phyloP scores from a whole-genome alignment of 192 early-diverging fungal species.

The Dispira simplex region DNA sequence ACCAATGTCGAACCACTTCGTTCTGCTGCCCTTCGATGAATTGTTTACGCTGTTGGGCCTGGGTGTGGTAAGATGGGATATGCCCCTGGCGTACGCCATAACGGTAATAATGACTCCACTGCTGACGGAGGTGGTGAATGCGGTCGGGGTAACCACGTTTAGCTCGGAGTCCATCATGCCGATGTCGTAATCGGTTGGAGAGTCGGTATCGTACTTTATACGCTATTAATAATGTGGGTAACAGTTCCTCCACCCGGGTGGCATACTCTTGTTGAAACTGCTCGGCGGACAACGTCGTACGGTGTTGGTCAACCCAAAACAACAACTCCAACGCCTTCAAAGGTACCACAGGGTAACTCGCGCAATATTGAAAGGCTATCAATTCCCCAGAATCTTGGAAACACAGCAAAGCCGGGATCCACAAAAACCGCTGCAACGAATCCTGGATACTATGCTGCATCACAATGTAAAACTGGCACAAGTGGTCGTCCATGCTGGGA shows the following conservation, averaged over 20 bases:
- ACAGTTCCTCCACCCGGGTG: neutral
- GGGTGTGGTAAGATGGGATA: neutral
- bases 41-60: neutral
- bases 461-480: neutral
- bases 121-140: neutral
- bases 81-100: neutral
- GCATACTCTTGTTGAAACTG: neutral
- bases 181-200: neutral
- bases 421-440: neutral
- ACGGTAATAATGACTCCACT: neutral
- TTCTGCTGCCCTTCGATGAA: neutral
- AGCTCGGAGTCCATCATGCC: neutral
- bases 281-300: neutral
- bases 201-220: neutral
- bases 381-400: neutral
- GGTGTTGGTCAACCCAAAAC: neutral
- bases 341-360: neutral
- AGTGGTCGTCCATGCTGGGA: too few relatives aligned
- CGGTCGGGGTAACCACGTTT: neutral
- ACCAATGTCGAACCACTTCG: neutral
- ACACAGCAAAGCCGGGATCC: neutral
- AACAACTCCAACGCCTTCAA: neutral
- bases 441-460: neutral
- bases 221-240: neutral
- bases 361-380: neutral